A percentile compares a stretch with the other conserved stretches of the same genome.
Evolutionary conservation across 805 yeast genomes (phyloP).

Genomic region (Candida germanica): DNA sequence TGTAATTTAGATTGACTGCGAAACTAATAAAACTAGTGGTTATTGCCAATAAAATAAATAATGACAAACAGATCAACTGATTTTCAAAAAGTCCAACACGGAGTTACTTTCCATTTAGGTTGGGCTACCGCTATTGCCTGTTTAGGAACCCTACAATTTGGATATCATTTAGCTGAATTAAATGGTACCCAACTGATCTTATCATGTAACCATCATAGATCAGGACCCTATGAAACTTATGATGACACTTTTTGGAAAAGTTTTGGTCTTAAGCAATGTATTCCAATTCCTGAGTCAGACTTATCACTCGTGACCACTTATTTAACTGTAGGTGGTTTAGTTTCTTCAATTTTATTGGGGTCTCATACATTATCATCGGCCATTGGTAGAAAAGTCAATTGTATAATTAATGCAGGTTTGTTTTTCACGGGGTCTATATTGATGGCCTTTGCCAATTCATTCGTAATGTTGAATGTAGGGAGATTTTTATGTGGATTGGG

Average conservation of each 20-base stretch:
- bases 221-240: slow-evolving; percentile 20
- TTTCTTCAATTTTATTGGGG: slow-evolving; percentile 29
- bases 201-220: slow-evolving; percentile 21
- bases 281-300: slow-evolving; percentile 21
- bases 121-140: slow-evolving; percentile 36
- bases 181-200: slow-evolving; percentile 32
- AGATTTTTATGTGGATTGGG: slow-evolving; percentile 36
- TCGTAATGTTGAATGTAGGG: slow-evolving; percentile 23
- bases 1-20: no score
- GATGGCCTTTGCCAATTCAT: slow-evolving; percentile 24
- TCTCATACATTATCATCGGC: slow-evolving; percentile 19
- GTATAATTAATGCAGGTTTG: slow-evolving; percentile 19
- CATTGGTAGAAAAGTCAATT: slow-evolving; percentile 24
- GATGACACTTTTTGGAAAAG: slow-evolving; percentile 26
- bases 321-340: slow-evolving; percentile 37
- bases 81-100: slow-evolving; percentile 14
- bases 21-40: neutral
- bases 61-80: no score
- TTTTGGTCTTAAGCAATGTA: slow-evolving; percentile 23
- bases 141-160: slow-evolving; percentile 37
- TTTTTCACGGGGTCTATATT: slow-evolving; percentile 26
- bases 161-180: slow-evolving; percentile 38
- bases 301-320: slow-evolving; percentile 29
- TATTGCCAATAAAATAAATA: no score
- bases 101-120: slow-evolving; percentile 27